Evolutionary conservation across 2,329 filamentous ascomycete species (phyloP), one percentile per base, ranked within the genome.

Genomic region (Didymella lethalis): DNA sequence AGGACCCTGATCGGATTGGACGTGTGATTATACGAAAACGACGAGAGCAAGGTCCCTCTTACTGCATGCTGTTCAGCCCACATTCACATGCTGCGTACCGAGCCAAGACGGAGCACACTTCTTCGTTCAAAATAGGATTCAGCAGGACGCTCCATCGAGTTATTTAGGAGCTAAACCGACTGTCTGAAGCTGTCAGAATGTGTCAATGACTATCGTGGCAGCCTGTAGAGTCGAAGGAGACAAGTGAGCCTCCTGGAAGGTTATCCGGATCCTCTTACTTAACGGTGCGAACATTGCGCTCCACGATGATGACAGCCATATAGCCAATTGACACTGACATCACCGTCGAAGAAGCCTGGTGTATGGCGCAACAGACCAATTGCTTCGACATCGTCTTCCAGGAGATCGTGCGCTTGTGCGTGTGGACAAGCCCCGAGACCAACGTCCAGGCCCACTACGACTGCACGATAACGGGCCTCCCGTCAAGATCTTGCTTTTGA

Each of bases 391-490:
- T 25, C 8, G 29, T 38, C 28, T n/a, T n/a, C n/a, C 12, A 32
- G 26, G 14, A 41, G 12, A 18, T 41, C 2, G n/a, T 43, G 18
- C 20, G 41, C 43, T 28, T 12, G 23, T 34, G 32, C 28, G 41
- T 46, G 43, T 52, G 44, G 48, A 48, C 23, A 48, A 48, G 16
- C 23, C n/a, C 11, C 10, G 3, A 18, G 16, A 48, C 38, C 25
- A 25, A 41, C 18, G 6, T 32, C 14, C 20, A 26, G 23, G 11
- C n/a, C 36, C n/a, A 44, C 11, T 29, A 18, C 7, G 23, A 32
- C 45, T 49, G 29, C 40, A 52, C 29, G 31, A 44, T 38, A 53
- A 48, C 23, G 25, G 31, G 31, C 31, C 26, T 25, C 20, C 44
- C 45, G 38, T 32, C 36, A 16, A 23, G 29, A 46, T 40, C 38